Conservation (phyloP, 495 filamentous ascomycete genomes). For the Xylaria venustula region DNA sequence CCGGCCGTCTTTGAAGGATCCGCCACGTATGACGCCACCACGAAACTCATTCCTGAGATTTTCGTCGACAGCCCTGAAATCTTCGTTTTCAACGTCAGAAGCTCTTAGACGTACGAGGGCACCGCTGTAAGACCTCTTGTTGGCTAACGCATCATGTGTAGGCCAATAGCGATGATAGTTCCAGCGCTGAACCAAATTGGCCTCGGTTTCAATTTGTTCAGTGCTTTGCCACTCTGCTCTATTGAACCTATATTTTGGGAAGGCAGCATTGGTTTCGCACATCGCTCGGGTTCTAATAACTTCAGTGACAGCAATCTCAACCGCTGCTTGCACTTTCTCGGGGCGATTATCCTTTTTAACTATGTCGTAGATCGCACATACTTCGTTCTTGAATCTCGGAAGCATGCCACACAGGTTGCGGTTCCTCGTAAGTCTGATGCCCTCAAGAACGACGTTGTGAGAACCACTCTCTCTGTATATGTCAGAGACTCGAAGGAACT, state of each 20-base stretch:
- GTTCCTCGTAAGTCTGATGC: background rate
- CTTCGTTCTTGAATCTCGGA: constrained; percentile 7
- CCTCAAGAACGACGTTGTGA: background rate
- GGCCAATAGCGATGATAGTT: constrained; percentile 16
- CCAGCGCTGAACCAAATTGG: constrained; percentile 35
- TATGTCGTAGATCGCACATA: constrained; percentile 48
- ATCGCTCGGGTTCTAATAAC: constrained; percentile 38
- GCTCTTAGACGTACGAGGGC: constrained; percentile 11
- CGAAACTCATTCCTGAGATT: constrained; percentile 29
- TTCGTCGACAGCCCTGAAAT: constrained; percentile 5
- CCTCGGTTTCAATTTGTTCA: constrained; percentile 17
- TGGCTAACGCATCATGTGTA: background rate
- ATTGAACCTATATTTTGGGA: constrained; percentile 30
- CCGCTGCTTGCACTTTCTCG: constrained; percentile 35
- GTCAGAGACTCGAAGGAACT: background rate
- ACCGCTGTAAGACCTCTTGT: constrained; percentile 22
- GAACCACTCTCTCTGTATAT: background rate
- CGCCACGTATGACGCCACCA: constrained; percentile 26
- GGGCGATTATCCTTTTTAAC: constrained; percentile 35
- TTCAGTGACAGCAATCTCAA: constrained; percentile 32
- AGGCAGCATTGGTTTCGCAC: constrained; percentile 47
- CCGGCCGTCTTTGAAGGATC: constrained; percentile 19
- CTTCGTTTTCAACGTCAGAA: background rate
- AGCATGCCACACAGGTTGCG: constrained; percentile 1
- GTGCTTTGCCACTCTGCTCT: background rate